These are phyloP conservation scores for Neonothopanus nambi DNA, from an alignment of 1,284 basidiomycete genomes.

Conservation along the genomic window DNA sequence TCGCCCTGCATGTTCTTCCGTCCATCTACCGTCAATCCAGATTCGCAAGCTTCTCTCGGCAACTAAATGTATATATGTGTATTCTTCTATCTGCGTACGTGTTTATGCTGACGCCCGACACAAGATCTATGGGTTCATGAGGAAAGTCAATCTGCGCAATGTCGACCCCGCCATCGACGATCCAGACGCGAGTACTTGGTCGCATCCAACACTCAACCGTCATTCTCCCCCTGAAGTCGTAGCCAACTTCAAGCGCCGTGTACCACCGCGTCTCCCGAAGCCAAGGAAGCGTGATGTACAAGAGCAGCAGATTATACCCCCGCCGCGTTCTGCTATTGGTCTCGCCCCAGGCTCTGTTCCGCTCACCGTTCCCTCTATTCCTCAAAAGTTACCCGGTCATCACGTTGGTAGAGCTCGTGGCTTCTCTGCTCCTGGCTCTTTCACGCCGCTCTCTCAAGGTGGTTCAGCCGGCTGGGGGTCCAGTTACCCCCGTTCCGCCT, in stretches of 20 bases:
- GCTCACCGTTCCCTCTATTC: constrained; percentile 51
- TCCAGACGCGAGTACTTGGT: constrained; percentile 92
- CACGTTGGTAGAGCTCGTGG: constrained; percentile 65
- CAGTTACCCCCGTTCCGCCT: constrained; percentile 59
- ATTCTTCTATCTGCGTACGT: constrained; percentile 29
- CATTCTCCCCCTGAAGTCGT: constrained; percentile 85
- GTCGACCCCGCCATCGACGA: constrained; percentile 90
- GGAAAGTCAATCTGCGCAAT: constrained; percentile 89
- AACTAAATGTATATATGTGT: constrained; percentile 82
- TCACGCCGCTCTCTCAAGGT: constrained; percentile 63
- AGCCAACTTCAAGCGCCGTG: constrained; percentile 88
- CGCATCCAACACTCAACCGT: constrained; percentile 85
- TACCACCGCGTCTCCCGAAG: constrained; percentile 86
- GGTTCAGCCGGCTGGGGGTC: constrained; percentile 56
- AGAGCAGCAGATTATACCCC: constrained; percentile 55
- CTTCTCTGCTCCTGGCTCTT: constrained; percentile 78
- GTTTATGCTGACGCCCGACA: constrained; percentile 19
- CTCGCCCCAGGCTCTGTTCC: constrained; percentile 53
- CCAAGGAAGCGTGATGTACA: constrained; percentile 73
- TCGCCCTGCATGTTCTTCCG: constrained; percentile 86
- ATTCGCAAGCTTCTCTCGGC: constrained; percentile 91
- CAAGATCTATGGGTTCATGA: constrained; percentile 95
- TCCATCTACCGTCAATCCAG: constrained; percentile 89
- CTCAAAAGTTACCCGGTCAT: constrained; percentile 25
- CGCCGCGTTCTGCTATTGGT: constrained; percentile 71